phyloP scores from a whole-genome alignment of 805 yeast genomes.

The Grigorovia transvaalensis region DNA sequence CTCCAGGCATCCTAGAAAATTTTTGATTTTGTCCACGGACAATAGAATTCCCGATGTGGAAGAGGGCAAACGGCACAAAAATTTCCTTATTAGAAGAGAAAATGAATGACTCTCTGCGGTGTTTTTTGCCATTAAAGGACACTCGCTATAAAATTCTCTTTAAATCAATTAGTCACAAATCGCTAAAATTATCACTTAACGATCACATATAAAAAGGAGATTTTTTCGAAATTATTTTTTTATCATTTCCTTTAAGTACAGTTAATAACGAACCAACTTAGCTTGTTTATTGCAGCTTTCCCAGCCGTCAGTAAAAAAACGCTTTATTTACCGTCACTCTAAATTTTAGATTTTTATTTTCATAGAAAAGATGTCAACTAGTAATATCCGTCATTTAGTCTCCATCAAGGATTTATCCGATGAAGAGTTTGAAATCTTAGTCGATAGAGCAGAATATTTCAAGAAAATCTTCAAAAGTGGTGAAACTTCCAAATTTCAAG shows the following conservation, averaged over 20 bases:
- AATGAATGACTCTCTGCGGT: slow-evolving; percentile 2
- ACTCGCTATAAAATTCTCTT: not conserved
- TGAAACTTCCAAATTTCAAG: slow-evolving; percentile 28
- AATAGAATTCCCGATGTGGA: not conserved
- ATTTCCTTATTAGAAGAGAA: too few species aligned
- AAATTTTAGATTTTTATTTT: not conserved
- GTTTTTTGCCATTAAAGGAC: not conserved
- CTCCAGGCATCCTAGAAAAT: too few species aligned
- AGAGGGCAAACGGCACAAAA: not conserved
- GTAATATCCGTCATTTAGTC: slow-evolving; percentile 52
- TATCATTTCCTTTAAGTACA: slow-evolving; percentile 23
- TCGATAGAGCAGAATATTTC: slow-evolving; percentile 65
- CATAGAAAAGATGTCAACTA: not conserved
- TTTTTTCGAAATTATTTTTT: not conserved
- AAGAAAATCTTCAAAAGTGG: slow-evolving; percentile 53
- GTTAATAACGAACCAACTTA: slow-evolving; percentile 17
- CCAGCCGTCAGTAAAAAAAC: too few species aligned
- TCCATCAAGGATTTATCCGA: slow-evolving; percentile 71
- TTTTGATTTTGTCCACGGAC: too few species aligned
- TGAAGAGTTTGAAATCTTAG: slow-evolving; percentile 60
- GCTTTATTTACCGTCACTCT: not conserved
- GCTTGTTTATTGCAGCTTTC: not conserved
- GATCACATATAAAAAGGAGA: slow-evolving; percentile 5
- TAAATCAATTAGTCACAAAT: not conserved
- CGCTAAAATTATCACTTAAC: slow-evolving; percentile 14